Percentiles rank a stretch among this genome's conserved stretches.
Conservation (phyloP, 169 alveolate genomes). For the Plasmodium fragile region DNA sequence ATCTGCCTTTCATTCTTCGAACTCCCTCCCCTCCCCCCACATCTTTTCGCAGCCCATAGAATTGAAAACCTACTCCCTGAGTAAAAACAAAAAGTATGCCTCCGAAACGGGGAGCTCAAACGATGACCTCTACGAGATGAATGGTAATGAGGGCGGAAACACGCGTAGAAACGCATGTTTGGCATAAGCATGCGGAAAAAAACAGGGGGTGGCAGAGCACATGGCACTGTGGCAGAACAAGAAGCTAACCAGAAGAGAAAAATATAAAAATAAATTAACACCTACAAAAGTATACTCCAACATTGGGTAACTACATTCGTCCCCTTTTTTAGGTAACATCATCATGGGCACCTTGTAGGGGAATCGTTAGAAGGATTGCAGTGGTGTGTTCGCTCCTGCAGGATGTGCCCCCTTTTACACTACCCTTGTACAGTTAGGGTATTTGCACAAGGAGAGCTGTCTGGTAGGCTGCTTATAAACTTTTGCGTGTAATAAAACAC, state of each 20-base stretch:
- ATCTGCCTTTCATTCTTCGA: background rate
- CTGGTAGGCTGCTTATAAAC: background rate
- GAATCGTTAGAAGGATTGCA: background rate
- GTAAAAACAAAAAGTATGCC: conserved; percentile 57
- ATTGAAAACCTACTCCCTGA: conserved; percentile 19
- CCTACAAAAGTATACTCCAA: background rate
- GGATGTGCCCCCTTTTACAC: background rate
- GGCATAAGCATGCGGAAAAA: background rate
- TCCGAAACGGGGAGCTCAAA: conserved; percentile 27
- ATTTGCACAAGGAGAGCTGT: background rate
- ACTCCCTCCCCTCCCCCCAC: background rate
- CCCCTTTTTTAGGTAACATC: conserved; percentile 28
- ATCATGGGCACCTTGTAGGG: conserved; percentile 37
- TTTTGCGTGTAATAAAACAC: background rate
- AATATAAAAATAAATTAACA: background rate
- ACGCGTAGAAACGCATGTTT: background rate
- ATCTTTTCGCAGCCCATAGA: conserved; percentile 44
- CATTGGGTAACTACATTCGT: background rate
- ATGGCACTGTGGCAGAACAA: background rate
- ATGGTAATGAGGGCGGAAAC: conserved; percentile 5
- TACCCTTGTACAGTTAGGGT: background rate
- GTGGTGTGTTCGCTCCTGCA: background rate
- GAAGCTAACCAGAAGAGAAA: background rate
- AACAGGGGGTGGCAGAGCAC: background rate
- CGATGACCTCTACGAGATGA: conserved; percentile 31